Evolutionary conservation across 1,284 basidiomycete species (phyloP), one percentile per base, ranked within the genome.

Genomic region (Puccinia triticina): DNA sequence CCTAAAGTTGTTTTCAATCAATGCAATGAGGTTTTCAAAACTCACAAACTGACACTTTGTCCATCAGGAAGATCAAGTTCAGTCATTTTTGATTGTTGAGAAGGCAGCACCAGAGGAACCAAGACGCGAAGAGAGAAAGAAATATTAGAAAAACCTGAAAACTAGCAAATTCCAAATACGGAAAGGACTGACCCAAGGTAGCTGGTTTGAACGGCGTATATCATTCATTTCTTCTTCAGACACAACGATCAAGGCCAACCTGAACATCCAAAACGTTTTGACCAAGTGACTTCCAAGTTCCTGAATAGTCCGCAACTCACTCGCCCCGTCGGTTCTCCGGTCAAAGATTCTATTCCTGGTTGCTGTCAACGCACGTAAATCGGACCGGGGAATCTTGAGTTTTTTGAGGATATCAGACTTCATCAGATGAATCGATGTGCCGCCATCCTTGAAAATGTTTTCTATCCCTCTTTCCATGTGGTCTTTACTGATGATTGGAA

Each of bases 231-330:
- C 69, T 40, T 72, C 46, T 8, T 72, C 69, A 14, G 69, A 50
- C 0, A 72, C 69, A 29, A 72, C 46, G 26, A 72, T 32, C 14
- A 72, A 72, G 1, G 46, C 50, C 26, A 50, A 40, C 32, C 69
- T 72, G n/a, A 72, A 72, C 69, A 50, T 72, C 69, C 69, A 72
- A 50, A 72, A 72, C 21, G 5, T 50, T 18, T 48, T 72, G 34
- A 72, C 50, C 11, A 72, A 40, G 3, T 50, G 26, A 23, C 32
- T 12, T 14, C 43, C 40, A 40, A 72, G n/a, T 50, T 72, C 69
- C 10, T 50, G 43, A 37, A 72, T 72, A 50, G 0, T 29, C 12
- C 32, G 37, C 26, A 72, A 40, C n/a, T 72, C 69, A 8, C n/a
- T 29, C 11, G 21, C 32, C 14, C 50, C 12, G 43, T 23, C 10